phyloP scores from a whole-genome alignment of 2,329 filamentous ascomycete species.

The Aspergillus neoniger region DNA sequence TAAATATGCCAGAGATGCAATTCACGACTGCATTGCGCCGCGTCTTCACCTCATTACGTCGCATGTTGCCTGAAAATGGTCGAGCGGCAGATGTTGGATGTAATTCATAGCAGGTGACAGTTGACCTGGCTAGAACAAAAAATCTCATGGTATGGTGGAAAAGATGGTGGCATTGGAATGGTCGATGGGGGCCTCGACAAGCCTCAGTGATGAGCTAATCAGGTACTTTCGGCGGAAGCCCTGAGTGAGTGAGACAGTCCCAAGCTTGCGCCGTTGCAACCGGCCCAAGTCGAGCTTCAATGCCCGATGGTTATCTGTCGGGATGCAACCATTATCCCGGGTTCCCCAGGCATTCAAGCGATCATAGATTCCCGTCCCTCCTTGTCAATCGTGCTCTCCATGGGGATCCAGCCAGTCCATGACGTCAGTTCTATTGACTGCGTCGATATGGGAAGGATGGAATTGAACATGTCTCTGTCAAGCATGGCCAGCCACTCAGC shows the following conservation, averaged over 20 bases:
- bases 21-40: background rate
- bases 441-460: background rate
- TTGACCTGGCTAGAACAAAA: background rate
- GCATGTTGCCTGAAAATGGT: no score
- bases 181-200: background rate
- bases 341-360: background rate
- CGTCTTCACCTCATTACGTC: no score
- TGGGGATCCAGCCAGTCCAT: background rate
- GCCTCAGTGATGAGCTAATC: background rate
- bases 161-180: background rate
- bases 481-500: background rate
- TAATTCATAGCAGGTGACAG: background rate
- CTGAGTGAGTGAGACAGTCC: background rate
- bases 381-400: background rate
- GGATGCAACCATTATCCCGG: background rate
- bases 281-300: background rate
- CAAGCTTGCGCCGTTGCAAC: background rate
- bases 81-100: background rate
- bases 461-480: background rate
- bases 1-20: background rate
- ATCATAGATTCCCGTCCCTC: background rate
- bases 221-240: background rate
- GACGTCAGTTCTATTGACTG: background rate
- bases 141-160: background rate
- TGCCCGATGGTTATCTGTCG: background rate